Evolutionary conservation across 106 monocot genomes (phyloP).

Genomic region (Triglochin maritima): DNA sequence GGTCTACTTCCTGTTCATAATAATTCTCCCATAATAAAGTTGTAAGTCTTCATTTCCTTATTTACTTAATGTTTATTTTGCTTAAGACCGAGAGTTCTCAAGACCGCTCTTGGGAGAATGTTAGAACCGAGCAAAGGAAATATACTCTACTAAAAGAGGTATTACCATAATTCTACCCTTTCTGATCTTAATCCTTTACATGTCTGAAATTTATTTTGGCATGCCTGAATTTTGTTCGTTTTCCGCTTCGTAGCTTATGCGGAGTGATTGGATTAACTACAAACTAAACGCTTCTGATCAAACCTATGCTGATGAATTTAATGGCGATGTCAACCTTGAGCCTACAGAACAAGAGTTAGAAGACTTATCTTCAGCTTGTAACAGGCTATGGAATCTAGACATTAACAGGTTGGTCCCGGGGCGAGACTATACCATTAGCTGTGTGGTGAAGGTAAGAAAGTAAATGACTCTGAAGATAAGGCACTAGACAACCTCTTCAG

Average conservation of each 20-base stretch:
- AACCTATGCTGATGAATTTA: slow-evolving; percentile 23
- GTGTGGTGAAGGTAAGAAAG: slow-evolving; percentile 82
- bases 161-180: no score
- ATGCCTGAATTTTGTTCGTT: no score
- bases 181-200: no score
- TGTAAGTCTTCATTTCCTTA: no score
- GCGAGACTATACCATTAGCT: slow-evolving; percentile 67
- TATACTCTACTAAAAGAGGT: slow-evolving; percentile 12
- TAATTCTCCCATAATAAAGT: no score
- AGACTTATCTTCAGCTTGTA: slow-evolving; percentile 65
- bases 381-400: slow-evolving; percentile 79
- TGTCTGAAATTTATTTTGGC: no score
- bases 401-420: slow-evolving; percentile 70
- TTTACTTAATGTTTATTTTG: no score
- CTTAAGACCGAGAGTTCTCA: no score
- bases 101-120: slow-evolving; percentile 55
- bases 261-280: slow-evolving; percentile 34
- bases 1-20: no score
- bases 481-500: slow-evolving; percentile 58
- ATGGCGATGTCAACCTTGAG: slow-evolving; percentile 28
- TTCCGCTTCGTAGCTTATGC: no score
- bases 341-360: slow-evolving; percentile 57
- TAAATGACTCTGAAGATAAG: slow-evolving; percentile 62
- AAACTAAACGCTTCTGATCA: slow-evolving; percentile 53
- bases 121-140: slow-evolving; percentile 25